Base-by-base conservation (phyloP, 2,329 filamentous ascomycete species). In the Colletotrichum sp. region DNA sequence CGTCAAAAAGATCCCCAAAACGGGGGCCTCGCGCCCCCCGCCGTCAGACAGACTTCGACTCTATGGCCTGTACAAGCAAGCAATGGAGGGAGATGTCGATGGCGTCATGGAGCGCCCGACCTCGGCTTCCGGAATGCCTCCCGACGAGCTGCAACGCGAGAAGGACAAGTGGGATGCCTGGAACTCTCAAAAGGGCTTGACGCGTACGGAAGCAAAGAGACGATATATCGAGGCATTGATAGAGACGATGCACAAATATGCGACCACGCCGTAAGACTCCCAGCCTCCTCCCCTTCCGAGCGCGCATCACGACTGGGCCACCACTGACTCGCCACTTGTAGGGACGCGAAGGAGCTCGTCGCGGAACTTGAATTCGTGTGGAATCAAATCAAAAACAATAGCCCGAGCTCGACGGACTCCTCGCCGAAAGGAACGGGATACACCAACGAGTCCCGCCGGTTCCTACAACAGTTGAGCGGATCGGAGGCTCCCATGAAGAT, bases 1-100 rank as follows among this genome's bases (percentile, higher is more conserved):
- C 29, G 96, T 99, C 80, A 98, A 98, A 85, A 97, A 97, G 85
- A 97, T 99, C 79, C 94, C 94, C 78, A 96, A 97, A 81, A 98
- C 96, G 21, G 96, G 97, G 76, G 95, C 95, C 66, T 92, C 95
- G 76, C 93, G 97, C 76, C 97, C 97, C 59, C 97, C 97, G 62
- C 91, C 95, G 3, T 87, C 90, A 75, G 96, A 97, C 81, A 93
- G 97, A 72, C 89, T 99, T 78, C 94, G 94, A 72, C 93, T 99
- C 75, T 99, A 99, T 93, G 97, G 97, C 76, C 90, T 99, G 77
- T 99, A 99, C 87, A 99, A 99, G 83, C 97, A 99, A 85, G 95
- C 95, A 76, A 98, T 98, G 97, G 96, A 99, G 87, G 97, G 97
- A 63, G 95, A 99, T 84, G 96, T 98, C 38, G 94, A 97, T 78